Base-by-base conservation (phyloP, 2,329 filamentous ascomycete species). In the Coccinonectria pachysandricola region DNA sequence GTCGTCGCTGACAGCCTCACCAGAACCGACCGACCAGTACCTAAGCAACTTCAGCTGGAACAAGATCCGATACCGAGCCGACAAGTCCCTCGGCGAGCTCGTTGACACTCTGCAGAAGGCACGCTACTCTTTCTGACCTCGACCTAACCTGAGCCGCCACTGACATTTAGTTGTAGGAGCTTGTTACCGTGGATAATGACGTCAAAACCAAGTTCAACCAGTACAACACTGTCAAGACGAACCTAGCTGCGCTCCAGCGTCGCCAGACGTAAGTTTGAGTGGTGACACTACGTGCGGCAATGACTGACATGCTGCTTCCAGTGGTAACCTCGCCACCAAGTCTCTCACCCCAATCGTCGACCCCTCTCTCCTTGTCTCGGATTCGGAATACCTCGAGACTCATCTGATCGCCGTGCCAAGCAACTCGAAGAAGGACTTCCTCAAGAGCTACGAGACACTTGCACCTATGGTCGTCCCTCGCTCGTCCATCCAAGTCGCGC, bases 331-430 rank as follows among this genome's bases (percentile, higher is more conserved):
- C 24, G 73, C 87, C 12, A 95, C 87, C 43, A 93, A 88, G 54
- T 96, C 88, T 8, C 77, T 98, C 39, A 76, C 83, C n/a, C 77
- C 85, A 8, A 75, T 96, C 36, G 79, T 98, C 44, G 71, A 88
- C 47, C 86, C 88, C 7, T 65, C 71, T 28, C 60, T 87, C 32
- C 70, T 94, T 21, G 72, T 95, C 38, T 81, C 80, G 55, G 78
- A 94, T 52, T 95, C 87, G 12, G 91, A 98, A 60, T 96, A 94
- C 59, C 77, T 98, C 44, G 86, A 95, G 61, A 95, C 91, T 15
- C 87, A 95, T 53, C 75, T 98, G 15, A 69, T 98, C 41, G 91
- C 84, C 12, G 83, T 98, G 7, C 91, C 91, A 3, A 74, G 71
- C 24, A 76, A 75, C 41, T 65, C 72, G 30, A 77, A 80, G 46